Percentiles rank a stretch among this genome's conserved stretches.
Evolutionary conservation across 2,329 filamentous ascomycete species (phyloP).

Genomic region (Phaeosphaeriaceae sp.): DNA sequence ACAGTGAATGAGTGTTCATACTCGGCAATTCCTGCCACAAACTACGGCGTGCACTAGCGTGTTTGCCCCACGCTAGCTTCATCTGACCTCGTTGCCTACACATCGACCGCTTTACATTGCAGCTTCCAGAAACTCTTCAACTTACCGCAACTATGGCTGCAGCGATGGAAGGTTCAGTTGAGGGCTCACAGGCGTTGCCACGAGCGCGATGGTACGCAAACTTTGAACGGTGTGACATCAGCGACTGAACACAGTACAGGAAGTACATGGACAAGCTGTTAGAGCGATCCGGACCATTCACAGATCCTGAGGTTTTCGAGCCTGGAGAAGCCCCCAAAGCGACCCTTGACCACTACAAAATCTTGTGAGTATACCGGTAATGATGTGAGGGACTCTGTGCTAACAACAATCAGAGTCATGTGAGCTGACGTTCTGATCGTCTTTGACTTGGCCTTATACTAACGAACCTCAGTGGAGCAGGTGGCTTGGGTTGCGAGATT

Average conservation of each 20-base stretch:
- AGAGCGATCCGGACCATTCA: slow-evolving; percentile 79
- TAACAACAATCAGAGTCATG: slow-evolving; percentile 47
- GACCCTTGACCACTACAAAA: slow-evolving; percentile 48
- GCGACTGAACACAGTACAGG: slow-evolving; percentile 61
- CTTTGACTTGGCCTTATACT: slow-evolving; percentile 2
- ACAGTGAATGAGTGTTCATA: slow-evolving; percentile 9
- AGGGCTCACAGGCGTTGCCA: slow-evolving; percentile 22
- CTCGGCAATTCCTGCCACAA: slow-evolving; percentile 33
- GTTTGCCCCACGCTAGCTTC: slow-evolving; percentile 30
- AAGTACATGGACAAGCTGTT: slow-evolving; percentile 84
- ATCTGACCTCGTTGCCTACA: slow-evolving; percentile 29
- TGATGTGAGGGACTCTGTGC: slow-evolving; percentile 4
- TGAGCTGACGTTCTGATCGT: slow-evolving; percentile 28
- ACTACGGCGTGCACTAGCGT: slow-evolving; percentile 25
- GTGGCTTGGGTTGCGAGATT: slow-evolving; percentile 94
- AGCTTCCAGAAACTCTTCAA: slow-evolving; percentile 10
- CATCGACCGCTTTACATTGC: slow-evolving; percentile 21
- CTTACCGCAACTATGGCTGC: slow-evolving; percentile 1
- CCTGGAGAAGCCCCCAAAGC: slow-evolving; percentile 60
- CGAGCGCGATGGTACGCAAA: slow-evolving; percentile 55
- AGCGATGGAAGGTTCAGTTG: slow-evolving; percentile 15
- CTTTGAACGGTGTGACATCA: not conserved
- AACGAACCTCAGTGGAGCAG: slow-evolving; percentile 77
- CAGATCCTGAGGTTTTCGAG: slow-evolving; percentile 65
- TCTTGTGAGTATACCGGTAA: slow-evolving; percentile 67